Evolutionary conservation across 768 basidiomycete genomes (phyloP).

Genomic region (Multifurca ochricompacta): DNA sequence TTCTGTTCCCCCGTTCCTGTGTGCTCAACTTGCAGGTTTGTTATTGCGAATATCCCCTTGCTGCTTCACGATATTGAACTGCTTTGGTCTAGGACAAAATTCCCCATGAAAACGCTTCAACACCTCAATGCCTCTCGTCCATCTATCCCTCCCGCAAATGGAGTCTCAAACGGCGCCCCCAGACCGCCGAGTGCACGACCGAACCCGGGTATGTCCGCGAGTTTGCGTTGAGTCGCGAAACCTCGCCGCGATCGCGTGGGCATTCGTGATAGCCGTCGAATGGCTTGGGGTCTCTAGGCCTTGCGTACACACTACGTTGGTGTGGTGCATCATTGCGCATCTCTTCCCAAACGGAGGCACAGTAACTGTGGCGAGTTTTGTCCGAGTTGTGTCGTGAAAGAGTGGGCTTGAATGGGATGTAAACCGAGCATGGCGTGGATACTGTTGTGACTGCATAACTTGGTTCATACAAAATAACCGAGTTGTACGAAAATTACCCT

Average conservation of each 20-base stretch:
- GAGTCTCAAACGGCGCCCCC: constrained; percentile 14
- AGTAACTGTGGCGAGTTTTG: not conserved
- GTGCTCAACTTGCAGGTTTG: constrained; percentile 89
- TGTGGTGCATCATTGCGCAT: not conserved
- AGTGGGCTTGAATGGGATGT: not conserved
- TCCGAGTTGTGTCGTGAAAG: not conserved
- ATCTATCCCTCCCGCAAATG: constrained; percentile 15
- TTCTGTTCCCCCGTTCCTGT: constrained; percentile 92
- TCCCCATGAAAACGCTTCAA: constrained; percentile 87
- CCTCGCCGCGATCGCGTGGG: not conserved
- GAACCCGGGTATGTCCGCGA: constrained; percentile 16
- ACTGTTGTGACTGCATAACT: not conserved
- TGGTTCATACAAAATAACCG: not conserved
- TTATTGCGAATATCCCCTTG: constrained; percentile 7
- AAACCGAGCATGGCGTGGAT: not conserved
- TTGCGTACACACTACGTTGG: not conserved
- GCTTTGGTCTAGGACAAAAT: constrained; percentile 65
- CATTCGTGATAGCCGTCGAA: not conserved
- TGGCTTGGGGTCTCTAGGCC: not conserved
- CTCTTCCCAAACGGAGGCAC: not conserved
- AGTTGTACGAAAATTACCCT: too few relatives aligned
- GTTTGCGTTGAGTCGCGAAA: constrained; percentile 9
- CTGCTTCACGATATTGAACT: not conserved
- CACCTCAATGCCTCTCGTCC: constrained; percentile 56
- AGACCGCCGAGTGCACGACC: constrained; percentile 15